Conservation (phyloP, 495 filamentous ascomycete species). For the Parathielavia appendiculata region DNA sequence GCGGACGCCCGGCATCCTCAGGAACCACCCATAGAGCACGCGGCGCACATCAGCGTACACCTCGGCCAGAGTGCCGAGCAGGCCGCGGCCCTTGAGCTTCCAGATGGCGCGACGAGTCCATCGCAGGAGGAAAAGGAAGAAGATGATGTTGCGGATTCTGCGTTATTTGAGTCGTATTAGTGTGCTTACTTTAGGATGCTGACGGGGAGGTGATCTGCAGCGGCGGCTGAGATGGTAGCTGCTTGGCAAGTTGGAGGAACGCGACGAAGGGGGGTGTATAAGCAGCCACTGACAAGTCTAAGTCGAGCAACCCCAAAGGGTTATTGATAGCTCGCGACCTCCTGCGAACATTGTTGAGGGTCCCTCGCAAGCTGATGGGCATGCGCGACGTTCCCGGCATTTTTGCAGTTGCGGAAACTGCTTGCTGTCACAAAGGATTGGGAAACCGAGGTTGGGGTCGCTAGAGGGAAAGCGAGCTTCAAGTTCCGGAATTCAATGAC, state of each 20-base stretch:
- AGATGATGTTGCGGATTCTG: slow-evolving; percentile 82
- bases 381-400: slow-evolving; percentile 63
- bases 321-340: slow-evolving; percentile 46
- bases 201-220: neutral
- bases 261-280: neutral
- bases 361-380: slow-evolving; percentile 60
- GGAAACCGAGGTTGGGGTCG: neutral
- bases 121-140: slow-evolving; percentile 82
- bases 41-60: slow-evolving; percentile 64
- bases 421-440: neutral
- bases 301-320: slow-evolving; percentile 60
- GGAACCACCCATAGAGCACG: slow-evolving; percentile 76
- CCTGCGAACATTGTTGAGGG: slow-evolving; percentile 52
- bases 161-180: slow-evolving; percentile 10
- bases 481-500: neutral
- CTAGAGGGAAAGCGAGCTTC: neutral
- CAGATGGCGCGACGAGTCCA: slow-evolving; percentile 76
- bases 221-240: neutral
- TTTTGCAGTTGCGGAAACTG: slow-evolving; percentile 17
- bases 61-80: slow-evolving; percentile 71
- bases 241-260: slow-evolving; percentile 2
- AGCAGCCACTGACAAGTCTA: slow-evolving; percentile 67
- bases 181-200: no score
- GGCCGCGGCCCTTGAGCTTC: slow-evolving; percentile 81
- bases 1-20: slow-evolving; percentile 77